Percentiles rank a stretch among this genome's conserved stretches.
Evolutionary conservation across 1,139 yeast genomes (phyloP).

Genomic region (Pichiaceae sp.): DNA sequence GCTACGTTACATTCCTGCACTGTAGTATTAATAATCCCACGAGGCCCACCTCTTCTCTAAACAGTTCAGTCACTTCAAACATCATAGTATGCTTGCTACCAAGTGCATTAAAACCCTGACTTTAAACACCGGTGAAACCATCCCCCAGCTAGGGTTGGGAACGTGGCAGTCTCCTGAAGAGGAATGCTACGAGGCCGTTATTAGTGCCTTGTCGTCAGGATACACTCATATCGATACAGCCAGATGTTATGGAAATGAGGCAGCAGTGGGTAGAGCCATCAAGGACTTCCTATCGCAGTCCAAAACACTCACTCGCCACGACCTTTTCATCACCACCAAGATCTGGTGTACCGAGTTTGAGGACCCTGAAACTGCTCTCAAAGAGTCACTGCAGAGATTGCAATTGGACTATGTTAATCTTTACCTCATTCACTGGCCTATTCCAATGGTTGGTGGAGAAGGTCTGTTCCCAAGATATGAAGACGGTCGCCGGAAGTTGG

Average conservation of each 20-base stretch:
- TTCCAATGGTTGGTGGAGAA: slow-evolving; percentile 38
- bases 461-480: slow-evolving; percentile 27
- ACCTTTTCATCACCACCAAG: slow-evolving; percentile 41
- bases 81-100: not conserved
- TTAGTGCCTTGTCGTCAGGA: slow-evolving; percentile 48
- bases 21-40: too few relatives aligned
- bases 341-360: slow-evolving; percentile 40
- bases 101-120: slow-evolving; percentile 4
- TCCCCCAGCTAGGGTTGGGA: slow-evolving; percentile 57
- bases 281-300: slow-evolving; percentile 24
- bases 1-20: not conserved
- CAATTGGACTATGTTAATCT: slow-evolving; percentile 78
- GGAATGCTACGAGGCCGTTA: slow-evolving; percentile 53
- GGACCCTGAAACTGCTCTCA: slow-evolving; percentile 51
- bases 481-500: slow-evolving; percentile 36
- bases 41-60: too few relatives aligned
- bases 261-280: slow-evolving; percentile 45
- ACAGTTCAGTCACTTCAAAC: too few relatives aligned
- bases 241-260: slow-evolving; percentile 44
- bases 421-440: slow-evolving; percentile 86
- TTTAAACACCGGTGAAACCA: slow-evolving; percentile 42
- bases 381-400: slow-evolving; percentile 54
- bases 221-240: slow-evolving; percentile 58
- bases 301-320: slow-evolving; percentile 38
- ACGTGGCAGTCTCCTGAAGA: slow-evolving; percentile 51